A percentile compares a stretch with the other conserved stretches of the same genome.
phyloP scores from a whole-genome alignment of 768 basidiomycete species.

The Dictyophora rubrovolvata region DNA sequence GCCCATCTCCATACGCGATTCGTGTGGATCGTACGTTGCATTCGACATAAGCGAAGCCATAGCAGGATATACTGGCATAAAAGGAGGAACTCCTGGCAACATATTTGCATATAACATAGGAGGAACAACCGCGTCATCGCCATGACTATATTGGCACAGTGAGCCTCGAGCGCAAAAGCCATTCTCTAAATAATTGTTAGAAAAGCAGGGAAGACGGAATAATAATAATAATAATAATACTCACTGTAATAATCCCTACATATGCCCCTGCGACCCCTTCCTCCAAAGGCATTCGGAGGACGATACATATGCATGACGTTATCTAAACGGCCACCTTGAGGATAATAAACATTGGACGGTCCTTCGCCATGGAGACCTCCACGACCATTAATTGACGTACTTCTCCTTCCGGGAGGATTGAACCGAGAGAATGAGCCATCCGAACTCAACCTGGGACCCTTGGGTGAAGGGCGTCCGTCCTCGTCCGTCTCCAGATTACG shows the following conservation, averaged over 20 bases:
- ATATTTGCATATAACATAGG: conserved; percentile 29
- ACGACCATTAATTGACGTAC: conserved; percentile 25
- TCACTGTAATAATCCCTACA: conserved; percentile 91
- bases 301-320: conserved; percentile 11
- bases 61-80: conserved; percentile 60
- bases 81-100: conserved; percentile 38
- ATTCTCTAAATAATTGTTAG: conserved; percentile 43
- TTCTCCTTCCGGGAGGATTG: not conserved
- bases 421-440: conserved; percentile 64
- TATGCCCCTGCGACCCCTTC: conserved; percentile 38
- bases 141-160: conserved; percentile 87
- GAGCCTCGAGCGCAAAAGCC: conserved; percentile 87
- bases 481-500: conserved; percentile 56
- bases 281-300: not conserved
- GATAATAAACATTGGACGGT: conserved; percentile 3
- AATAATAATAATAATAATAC: conserved; percentile 22
- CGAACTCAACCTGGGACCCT: conserved; percentile 57
- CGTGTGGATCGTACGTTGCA: conserved; percentile 65
- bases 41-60: conserved; percentile 41
- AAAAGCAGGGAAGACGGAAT: conserved; percentile 7
- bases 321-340: conserved; percentile 12
- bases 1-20: conserved; percentile 73
- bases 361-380: conserved; percentile 25
- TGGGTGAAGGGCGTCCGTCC: conserved; percentile 47
- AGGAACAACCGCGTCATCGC: conserved; percentile 76